Percentiles rank a stretch among this genome's conserved stretches.
Conservation (phyloP, 345 rosid species). For the Hibiscus mutabilis region DNA sequence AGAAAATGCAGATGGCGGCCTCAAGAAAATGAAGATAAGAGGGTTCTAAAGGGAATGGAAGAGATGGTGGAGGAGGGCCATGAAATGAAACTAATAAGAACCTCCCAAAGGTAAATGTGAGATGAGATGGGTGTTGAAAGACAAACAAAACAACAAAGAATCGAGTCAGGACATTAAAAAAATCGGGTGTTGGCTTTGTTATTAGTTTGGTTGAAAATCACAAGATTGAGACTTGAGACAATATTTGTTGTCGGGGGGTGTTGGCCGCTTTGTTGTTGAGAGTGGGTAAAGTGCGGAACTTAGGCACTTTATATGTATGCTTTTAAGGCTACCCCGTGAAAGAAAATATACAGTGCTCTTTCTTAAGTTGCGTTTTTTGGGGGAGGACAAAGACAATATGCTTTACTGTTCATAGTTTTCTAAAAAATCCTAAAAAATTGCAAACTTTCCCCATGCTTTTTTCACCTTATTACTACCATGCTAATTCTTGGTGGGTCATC, state of each 20-base stretch:
- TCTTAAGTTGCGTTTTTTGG: conserved; percentile 13
- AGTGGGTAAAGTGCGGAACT: conserved; percentile 17
- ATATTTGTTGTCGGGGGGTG: not conserved
- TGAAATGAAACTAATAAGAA: conserved; percentile 12
- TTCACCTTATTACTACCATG: not conserved
- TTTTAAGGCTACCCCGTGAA: not conserved
- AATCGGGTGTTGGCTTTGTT: conserved; percentile 12
- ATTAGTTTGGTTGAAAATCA: conserved; percentile 4
- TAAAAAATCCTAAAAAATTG: not conserved
- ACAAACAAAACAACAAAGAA: not conserved
- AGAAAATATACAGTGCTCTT: not conserved
- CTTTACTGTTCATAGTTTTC: too few species aligned
- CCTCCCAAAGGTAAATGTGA: not conserved
- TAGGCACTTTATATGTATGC: not conserved
- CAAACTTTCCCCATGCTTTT: not conserved
- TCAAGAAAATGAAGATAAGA: conserved; percentile 2
- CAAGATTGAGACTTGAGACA: not conserved
- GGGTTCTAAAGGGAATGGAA: conserved; percentile 3
- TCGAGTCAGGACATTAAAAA: not conserved
- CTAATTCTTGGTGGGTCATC: not conserved
- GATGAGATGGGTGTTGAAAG: not conserved
- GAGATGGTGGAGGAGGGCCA: conserved; percentile 15
- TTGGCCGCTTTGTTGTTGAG: conserved; percentile 12
- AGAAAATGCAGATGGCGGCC: not conserved
- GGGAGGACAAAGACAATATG: not conserved